These are phyloP conservation scores for Lolium multiflorum DNA, from an alignment of 176 grass and related monocot genomes.

Conservation along the genomic window DNA sequence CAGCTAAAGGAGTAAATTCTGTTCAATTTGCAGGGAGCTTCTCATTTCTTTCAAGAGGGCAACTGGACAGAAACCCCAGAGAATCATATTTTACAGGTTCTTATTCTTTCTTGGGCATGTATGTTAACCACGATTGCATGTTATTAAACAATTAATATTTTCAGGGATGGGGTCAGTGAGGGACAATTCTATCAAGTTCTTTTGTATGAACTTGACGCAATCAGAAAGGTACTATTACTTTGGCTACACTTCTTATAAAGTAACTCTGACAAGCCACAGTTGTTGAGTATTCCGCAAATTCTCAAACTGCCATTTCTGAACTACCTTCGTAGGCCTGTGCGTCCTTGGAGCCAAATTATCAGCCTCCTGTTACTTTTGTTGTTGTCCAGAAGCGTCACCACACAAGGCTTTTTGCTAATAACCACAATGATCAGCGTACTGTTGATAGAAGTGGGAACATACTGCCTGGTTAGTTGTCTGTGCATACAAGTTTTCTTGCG, in stretches of 20 bases:
- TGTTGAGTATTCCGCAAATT: neutral
- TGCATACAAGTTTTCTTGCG: neutral
- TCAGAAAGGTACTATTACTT: slow-evolving; percentile 76
- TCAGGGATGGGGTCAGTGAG: slow-evolving; percentile 93
- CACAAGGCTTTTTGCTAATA: slow-evolving; percentile 92
- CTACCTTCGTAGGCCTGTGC: slow-evolving; percentile 72
- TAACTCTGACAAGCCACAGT: neutral
- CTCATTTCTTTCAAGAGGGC: slow-evolving; percentile 89
- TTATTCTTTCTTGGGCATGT: slow-evolving; percentile 24
- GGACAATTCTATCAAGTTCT: slow-evolving; percentile 99
- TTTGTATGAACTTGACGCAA: slow-evolving; percentile 91
- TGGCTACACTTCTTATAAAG: neutral
- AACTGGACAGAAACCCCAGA: slow-evolving; percentile 93
- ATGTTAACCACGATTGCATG: neutral
- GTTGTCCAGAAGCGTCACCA: slow-evolving; percentile 99
- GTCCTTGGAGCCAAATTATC: slow-evolving; percentile 94
- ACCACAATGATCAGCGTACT: slow-evolving; percentile 74
- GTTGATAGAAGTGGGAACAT: slow-evolving; percentile 96
- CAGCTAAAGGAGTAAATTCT: slow-evolving; percentile 16
- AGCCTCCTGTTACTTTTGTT: slow-evolving; percentile 96
- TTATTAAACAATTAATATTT: slow-evolving; percentile 36
- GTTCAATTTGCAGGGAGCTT: slow-evolving; percentile 69
- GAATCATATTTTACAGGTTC: slow-evolving; percentile 98
- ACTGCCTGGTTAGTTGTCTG: slow-evolving; percentile 77
- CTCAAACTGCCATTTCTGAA: neutral